Conservation (phyloP, 2,329 filamentous ascomycete species). For the Diaporthe citrichinensis region DNA sequence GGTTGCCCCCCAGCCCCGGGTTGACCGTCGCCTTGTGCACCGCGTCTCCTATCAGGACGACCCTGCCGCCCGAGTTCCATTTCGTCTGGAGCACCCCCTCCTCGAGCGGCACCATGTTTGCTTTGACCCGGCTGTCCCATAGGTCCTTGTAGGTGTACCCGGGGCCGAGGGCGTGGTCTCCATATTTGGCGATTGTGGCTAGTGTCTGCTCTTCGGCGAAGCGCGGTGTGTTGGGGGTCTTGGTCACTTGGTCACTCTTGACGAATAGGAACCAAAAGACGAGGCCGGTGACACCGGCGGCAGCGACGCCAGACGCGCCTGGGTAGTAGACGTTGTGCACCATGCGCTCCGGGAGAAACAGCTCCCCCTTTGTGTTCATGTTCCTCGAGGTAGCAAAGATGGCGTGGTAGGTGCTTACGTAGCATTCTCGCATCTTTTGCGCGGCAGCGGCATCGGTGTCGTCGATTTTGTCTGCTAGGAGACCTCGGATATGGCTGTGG, state of each 20-base stretch:
- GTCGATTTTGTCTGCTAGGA: conserved; percentile 25
- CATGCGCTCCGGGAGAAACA: conserved; percentile 15
- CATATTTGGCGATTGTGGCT: conserved; percentile 38
- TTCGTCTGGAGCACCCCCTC: conserved; percentile 41
- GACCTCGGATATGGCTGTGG: conserved; percentile 31
- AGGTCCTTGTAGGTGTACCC: conserved; percentile 45
- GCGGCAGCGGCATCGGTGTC: conserved; percentile 11
- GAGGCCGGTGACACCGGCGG: conserved; percentile 16
- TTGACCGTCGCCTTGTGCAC: conserved; percentile 43
- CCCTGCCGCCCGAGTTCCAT: conserved; percentile 43
- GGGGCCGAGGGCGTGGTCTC: conserved; percentile 41
- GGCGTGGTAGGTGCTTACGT: conserved; percentile 18
- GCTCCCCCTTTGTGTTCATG: not conserved
- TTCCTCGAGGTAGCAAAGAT: conserved; percentile 39
- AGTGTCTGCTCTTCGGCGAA: conserved; percentile 41
- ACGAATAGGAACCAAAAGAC: conserved; percentile 42
- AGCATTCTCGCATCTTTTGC: conserved; percentile 19
- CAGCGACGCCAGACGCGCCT: conserved; percentile 33
- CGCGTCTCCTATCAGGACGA: conserved; percentile 41
- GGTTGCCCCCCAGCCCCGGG: conserved; percentile 43
- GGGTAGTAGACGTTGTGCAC: conserved; percentile 41
- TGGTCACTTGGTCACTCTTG: conserved; percentile 30
- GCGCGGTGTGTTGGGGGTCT: conserved; percentile 36
- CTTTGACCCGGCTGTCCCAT: conserved; percentile 39
- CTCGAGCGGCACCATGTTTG: conserved; percentile 42